Evolutionary conservation across 1,284 basidiomycete genomes (phyloP).

Genomic region (Melampsora americana): DNA sequence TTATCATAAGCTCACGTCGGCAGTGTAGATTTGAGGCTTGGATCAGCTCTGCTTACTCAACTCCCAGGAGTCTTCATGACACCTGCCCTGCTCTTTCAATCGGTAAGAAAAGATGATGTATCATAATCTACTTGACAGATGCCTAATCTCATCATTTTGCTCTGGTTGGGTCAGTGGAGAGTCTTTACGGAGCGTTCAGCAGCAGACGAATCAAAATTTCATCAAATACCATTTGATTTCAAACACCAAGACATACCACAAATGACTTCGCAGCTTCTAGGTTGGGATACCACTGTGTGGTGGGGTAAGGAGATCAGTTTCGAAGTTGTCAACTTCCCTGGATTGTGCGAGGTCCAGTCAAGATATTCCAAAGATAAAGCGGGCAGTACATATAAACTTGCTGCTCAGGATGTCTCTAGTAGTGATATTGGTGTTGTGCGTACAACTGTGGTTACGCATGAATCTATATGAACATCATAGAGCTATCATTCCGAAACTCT

Average conservation of each 20-base stretch:
- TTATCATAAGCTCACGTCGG: no score
- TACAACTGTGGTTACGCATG: no score
- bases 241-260: background rate
- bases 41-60: background rate
- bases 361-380: no score
- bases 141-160: no score
- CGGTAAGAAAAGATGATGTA: background rate
- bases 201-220: slow-evolving; percentile 4
- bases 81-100: background rate
- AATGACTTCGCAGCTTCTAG: background rate
- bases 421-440: no score
- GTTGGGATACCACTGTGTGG: background rate
- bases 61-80: background rate
- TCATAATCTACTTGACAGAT: no score
- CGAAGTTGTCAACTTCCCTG: background rate
- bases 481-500: no score
- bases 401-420: no score
- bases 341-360: background rate
- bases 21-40: no score
- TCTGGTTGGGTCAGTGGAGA: background rate
- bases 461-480: no score
- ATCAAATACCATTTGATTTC: background rate
- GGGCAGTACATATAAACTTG: no score
- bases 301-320: background rate
- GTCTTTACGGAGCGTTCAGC: background rate